Base-by-base conservation (phyloP, 2,329 filamentous ascomycete genomes). In the Leptographium radiaticola region DNA sequence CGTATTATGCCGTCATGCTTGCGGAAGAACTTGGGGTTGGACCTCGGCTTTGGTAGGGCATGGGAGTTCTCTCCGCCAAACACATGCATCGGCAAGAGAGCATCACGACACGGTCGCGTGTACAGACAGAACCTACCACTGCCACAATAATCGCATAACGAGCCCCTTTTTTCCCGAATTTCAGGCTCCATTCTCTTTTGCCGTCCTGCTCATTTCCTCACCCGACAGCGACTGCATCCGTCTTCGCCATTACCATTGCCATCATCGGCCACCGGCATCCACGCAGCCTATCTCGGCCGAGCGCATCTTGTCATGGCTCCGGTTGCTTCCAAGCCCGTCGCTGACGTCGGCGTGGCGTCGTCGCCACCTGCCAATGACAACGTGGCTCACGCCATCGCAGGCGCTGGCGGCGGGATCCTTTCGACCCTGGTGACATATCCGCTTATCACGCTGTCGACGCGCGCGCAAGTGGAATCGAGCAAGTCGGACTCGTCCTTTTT, bases 381-480 rank as follows among this genome's bases (percentile, higher is more conserved):
- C 75, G 89, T 97, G 66, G 89, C 91, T 55, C 91, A 97, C 72
- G 91, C 91, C 57, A 80, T 97, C 56, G 88, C 90, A 54, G 91
- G 91, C 60, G 88, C 90, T 51, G 93, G 93, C 61, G 93, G 93
- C 61, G 93, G 93, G 56, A 84, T 98, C 55, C 74, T 97, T 56
- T 95, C 93, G 62, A 98, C 97, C 89, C 80, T 90, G 62, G 72
- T 98, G 70, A 98, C 93, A 83, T 97, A 97, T 70, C 93, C 93
- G 44, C 83, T 98, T 63, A 95, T 98, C 66, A 97, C 93, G 38
- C 84, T 98, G 59, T 98, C 93, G 25, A 98, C 93, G 38, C 87
- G 93, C 67, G 93, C 93, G 45, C 93, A 98, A 71, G 91, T 98
- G 68, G 93, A 98, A 72, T 96, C 93, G 56, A 93, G 88, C 71